Percentiles rank a stretch among this genome's conserved stretches.
phyloP scores from a whole-genome alignment of 2,329 filamentous ascomycete genomes.

The Claviceps fusiformis region DNA sequence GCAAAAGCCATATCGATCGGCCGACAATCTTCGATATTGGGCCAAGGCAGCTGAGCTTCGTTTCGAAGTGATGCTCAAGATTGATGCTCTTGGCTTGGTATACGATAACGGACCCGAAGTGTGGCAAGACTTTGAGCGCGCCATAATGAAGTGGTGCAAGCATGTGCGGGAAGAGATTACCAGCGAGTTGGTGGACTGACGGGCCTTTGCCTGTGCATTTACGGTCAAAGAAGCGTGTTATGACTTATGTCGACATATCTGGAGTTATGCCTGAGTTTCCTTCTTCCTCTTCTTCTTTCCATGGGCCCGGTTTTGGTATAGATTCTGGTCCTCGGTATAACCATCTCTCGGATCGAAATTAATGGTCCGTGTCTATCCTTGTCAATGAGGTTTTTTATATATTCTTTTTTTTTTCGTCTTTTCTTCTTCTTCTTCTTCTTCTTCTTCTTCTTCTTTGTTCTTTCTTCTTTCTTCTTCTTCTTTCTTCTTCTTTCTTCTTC shows the following conservation, averaged over 20 bases:
- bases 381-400: neutral
- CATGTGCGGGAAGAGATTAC: slow-evolving; percentile 74
- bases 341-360: neutral
- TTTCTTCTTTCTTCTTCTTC: neutral
- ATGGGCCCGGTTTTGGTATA: neutral
- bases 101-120: slow-evolving; percentile 54
- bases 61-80: slow-evolving; percentile 73
- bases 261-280: neutral
- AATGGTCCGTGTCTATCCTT: neutral
- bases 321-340: neutral
- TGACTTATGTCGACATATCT: slow-evolving; percentile 6
- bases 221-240: slow-evolving; percentile 2
- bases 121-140: slow-evolving; percentile 73
- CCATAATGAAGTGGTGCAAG: slow-evolving; percentile 70
- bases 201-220: neutral
- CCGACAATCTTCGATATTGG: slow-evolving; percentile 93
- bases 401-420: too few relatives aligned
- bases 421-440: neutral
- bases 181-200: slow-evolving; percentile 38
- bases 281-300: neutral
- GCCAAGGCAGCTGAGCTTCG: slow-evolving; percentile 88
- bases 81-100: slow-evolving; percentile 79
- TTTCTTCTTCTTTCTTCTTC: neutral
- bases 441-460: neutral
- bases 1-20: slow-evolving; percentile 81